Evolutionary conservation across 2,329 filamentous ascomycete species (phyloP).

Genomic region (Trichoderma hamatum): DNA sequence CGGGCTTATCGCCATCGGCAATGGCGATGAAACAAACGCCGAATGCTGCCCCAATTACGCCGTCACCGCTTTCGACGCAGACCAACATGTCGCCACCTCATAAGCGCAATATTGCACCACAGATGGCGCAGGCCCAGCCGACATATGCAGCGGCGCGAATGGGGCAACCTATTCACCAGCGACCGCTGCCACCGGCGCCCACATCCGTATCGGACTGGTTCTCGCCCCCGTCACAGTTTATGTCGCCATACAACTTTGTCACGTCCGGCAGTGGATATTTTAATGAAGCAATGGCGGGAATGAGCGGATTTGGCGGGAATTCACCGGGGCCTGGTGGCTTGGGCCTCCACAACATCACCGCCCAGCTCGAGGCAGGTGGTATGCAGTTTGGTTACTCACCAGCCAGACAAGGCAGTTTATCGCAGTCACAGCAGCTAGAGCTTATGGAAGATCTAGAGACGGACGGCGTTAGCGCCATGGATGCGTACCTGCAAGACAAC

Average conservation of each 20-base stretch:
- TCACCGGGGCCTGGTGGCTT: constrained; percentile 37
- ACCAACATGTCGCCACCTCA: constrained; percentile 40
- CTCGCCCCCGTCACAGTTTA: constrained; percentile 54
- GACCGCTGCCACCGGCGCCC: constrained; percentile 48
- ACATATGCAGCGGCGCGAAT: constrained; percentile 48
- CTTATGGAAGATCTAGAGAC: constrained; percentile 79
- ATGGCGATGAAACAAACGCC: constrained; percentile 40
- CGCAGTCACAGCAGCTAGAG: constrained; percentile 79
- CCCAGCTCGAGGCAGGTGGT: constrained; percentile 31
- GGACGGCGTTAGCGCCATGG: constrained; percentile 65
- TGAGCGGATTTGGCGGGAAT: constrained; percentile 38
- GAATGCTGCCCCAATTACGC: constrained; percentile 37
- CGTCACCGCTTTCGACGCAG: constrained; percentile 34
- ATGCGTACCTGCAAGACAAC: constrained; percentile 57
- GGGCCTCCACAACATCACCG: constrained; percentile 39
- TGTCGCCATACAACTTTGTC: constrained; percentile 56
- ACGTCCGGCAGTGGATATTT: constrained; percentile 49
- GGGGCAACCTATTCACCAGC: constrained; percentile 42
- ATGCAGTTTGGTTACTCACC: constrained; percentile 42
- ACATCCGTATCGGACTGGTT: constrained; percentile 56
- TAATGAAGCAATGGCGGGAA: constrained; percentile 40
- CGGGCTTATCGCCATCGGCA: constrained; percentile 45
- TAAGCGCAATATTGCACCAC: constrained; percentile 32
- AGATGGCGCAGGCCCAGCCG: constrained; percentile 26
- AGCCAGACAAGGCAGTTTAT: constrained; percentile 69